Evolutionary conservation across 1,284 basidiomycete species (phyloP).

Genomic region (Sporisorium exsertum): DNA sequence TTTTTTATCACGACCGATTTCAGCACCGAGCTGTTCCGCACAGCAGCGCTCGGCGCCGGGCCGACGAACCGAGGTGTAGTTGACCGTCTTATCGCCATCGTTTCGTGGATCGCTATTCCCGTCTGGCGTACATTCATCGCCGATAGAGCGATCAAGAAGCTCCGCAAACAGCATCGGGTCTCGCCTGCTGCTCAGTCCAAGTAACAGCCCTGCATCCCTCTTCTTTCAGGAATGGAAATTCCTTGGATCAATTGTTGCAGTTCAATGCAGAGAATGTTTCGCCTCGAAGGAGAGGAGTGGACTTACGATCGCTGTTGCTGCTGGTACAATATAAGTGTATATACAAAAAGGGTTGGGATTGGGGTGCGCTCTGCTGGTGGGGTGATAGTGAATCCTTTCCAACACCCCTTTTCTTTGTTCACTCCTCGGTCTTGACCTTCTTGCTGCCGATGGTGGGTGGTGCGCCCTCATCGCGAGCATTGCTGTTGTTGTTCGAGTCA

Average conservation of each 20-base stretch:
- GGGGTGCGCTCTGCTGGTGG: neutral
- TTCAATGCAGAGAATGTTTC: too few relatives aligned
- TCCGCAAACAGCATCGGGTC: conserved; percentile 34
- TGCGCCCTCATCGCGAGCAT: conserved; percentile 23
- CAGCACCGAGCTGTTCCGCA: conserved; percentile 59
- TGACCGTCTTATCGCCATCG: conserved; percentile 45
- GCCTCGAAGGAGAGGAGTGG: too few relatives aligned
- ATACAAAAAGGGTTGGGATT: neutral
- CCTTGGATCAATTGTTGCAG: too few relatives aligned
- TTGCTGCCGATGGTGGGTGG: conserved; percentile 49
- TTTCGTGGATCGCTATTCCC: conserved; percentile 54
- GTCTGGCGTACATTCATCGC: conserved; percentile 60
- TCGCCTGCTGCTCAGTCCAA: conserved; percentile 4
- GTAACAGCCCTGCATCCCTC: neutral
- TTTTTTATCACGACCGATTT: conserved; percentile 66
- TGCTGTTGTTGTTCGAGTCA: conserved; percentile 7
- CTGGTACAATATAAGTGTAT: neutral
- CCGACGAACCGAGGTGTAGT: conserved; percentile 55
- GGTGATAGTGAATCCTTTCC: neutral
- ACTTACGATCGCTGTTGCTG: too few relatives aligned
- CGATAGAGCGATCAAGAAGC: conserved; percentile 44
- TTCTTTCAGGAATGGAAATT: too few relatives aligned
- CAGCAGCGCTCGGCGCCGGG: conserved; percentile 52
- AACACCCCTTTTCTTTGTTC: conserved; percentile 2
- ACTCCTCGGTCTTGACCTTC: conserved; percentile 48